Conservation (phyloP, 805 yeast genomes). For the Zygosaccharomyces gambellarensis region DNA sequence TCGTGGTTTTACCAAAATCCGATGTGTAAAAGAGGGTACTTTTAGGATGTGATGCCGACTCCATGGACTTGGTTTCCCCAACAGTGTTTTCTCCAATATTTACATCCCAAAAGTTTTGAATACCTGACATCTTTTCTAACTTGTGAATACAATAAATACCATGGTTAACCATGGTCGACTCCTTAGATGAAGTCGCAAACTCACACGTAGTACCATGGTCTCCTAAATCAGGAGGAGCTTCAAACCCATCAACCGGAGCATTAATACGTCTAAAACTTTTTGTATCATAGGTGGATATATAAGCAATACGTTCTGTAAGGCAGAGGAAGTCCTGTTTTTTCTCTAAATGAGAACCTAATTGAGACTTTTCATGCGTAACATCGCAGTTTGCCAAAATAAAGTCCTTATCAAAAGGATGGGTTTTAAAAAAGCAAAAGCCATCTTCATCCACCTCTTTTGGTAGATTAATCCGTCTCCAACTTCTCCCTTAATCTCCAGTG, state of each 20-base stretch:
- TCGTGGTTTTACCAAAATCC: constrained; percentile 50
- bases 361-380: constrained; percentile 3
- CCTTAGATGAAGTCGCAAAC: neutral
- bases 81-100: neutral
- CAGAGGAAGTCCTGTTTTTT: neutral
- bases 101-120: neutral
- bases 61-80: neutral
- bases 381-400: constrained; percentile 12
- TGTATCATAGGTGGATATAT: neutral
- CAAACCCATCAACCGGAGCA: neutral
- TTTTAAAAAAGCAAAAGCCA: constrained; percentile 2
- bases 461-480: constrained; percentile 16
- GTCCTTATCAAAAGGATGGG: constrained; percentile 19
- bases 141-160: neutral
- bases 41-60: neutral
- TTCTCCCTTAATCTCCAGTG: constrained; percentile 28
- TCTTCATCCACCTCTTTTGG: neutral
- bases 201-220: neutral
- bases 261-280: neutral
- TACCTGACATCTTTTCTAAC: neutral
- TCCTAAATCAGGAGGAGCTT: neutral
- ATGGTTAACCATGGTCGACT: neutral
- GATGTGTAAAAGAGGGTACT: constrained; percentile 28
- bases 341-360: too few species aligned
- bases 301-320: neutral